phyloP scores from a whole-genome alignment of 139 green algal species.

The Yamagishiella unicocca region DNA sequence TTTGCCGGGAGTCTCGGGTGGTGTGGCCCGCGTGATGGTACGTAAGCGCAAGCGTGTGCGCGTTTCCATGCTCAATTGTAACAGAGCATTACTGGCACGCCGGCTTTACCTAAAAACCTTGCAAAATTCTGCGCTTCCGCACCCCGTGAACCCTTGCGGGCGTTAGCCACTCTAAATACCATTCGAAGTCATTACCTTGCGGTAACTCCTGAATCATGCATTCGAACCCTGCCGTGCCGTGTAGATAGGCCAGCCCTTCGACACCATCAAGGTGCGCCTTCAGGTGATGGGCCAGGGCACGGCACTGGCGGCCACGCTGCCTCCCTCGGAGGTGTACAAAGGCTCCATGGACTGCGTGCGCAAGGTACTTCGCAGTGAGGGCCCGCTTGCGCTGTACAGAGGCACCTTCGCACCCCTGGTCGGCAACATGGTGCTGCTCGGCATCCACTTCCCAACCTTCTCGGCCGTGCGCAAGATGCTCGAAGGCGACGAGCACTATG shows the following conservation, averaged over 20 bases:
- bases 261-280: slow-evolving; percentile 61
- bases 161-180: too few species aligned
- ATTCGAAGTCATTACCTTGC: too few species aligned
- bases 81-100: too few species aligned
- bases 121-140: too few species aligned
- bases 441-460: slow-evolving; percentile 65
- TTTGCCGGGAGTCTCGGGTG: slow-evolving; percentile 55
- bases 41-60: too few species aligned
- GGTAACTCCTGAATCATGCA: too few species aligned
- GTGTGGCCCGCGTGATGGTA: slow-evolving; percentile 59
- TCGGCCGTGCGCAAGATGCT: slow-evolving; percentile 42
- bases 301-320: slow-evolving; percentile 49
- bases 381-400: slow-evolving; percentile 57
- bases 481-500: slow-evolving; percentile 11
- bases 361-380: slow-evolving; percentile 59
- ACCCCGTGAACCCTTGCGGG: too few species aligned
- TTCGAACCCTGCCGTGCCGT: too few species aligned
- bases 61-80: too few species aligned
- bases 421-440: slow-evolving; percentile 65
- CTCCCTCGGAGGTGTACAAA: slow-evolving; percentile 55
- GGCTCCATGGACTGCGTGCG: slow-evolving; percentile 57
- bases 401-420: slow-evolving; percentile 55
- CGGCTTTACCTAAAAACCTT: too few species aligned
- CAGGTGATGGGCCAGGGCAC: slow-evolving; percentile 62
- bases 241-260: slow-evolving; percentile 61